Evolutionary conservation across 2,329 filamentous ascomycete genomes (phyloP).

Genomic region (Ceratocystis eucalypticola): DNA sequence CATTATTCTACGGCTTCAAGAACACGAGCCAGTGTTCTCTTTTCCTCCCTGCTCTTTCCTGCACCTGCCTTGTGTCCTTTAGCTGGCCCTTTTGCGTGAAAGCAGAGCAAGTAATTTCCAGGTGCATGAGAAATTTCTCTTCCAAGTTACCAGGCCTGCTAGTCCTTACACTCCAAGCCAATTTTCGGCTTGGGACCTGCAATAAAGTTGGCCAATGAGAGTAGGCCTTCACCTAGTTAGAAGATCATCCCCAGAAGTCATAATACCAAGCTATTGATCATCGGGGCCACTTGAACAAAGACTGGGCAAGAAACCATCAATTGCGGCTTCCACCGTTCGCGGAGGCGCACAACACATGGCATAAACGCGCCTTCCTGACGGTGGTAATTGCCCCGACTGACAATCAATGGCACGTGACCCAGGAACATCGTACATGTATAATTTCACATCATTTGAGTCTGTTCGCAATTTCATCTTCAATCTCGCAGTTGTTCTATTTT

Average conservation of each 20-base stretch:
- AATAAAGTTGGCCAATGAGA: not conserved
- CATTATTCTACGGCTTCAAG: not conserved
- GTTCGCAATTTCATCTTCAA: not conserved
- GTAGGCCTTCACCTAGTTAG: not conserved
- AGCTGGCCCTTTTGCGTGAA: too few species aligned
- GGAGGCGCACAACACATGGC: not conserved
- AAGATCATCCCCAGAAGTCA: not conserved
- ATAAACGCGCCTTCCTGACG: not conserved
- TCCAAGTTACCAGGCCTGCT: not conserved
- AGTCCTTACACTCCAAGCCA: not conserved
- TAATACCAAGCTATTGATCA: not conserved
- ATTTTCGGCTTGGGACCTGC: not conserved
- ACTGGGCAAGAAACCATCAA: not conserved
- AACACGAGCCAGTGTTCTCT: not conserved
- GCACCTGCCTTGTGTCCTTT: not conserved
- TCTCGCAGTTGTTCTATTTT: conserved; percentile 5
- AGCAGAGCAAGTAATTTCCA: too few species aligned
- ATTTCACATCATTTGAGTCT: not conserved
- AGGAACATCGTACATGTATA: not conserved
- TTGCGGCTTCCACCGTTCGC: not conserved
- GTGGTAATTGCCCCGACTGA: not conserved
- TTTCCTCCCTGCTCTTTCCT: not conserved
- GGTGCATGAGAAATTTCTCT: too few species aligned
- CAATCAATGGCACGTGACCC: not conserved
- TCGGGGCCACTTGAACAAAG: not conserved